Percentiles rank a stretch among this genome's conserved stretches.
phyloP scores from a whole-genome alignment of 2,329 filamentous ascomycete species.

The Alternaria atra region DNA sequence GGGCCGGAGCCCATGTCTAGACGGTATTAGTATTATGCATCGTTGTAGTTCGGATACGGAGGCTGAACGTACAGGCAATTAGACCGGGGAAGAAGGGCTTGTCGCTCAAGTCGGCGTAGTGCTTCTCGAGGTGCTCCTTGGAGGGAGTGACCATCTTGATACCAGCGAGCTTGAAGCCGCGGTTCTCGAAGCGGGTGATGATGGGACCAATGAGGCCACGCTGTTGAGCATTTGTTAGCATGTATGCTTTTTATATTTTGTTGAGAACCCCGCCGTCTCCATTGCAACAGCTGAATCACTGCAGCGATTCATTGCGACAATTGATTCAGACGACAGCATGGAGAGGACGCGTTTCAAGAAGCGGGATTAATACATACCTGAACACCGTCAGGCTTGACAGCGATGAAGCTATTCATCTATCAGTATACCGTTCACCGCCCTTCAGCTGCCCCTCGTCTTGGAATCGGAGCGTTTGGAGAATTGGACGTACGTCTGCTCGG shows the following conservation, averaged over 20 bases:
- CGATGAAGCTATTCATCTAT: slow-evolving; percentile 83
- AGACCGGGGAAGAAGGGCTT: slow-evolving; percentile 98
- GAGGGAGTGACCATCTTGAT: slow-evolving; percentile 92
- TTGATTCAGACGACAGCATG: background rate
- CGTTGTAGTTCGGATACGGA: background rate
- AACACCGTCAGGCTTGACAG: slow-evolving; percentile 99
- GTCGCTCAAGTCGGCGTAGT: slow-evolving; percentile 90
- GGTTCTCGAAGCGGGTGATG: slow-evolving; percentile 97
- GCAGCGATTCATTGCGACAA: background rate
- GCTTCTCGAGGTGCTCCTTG: slow-evolving; percentile 97
- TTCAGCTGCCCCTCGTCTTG: background rate
- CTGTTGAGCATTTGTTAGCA: slow-evolving; percentile 58
- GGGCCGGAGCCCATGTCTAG: slow-evolving; percentile 96
- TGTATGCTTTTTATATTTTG: slow-evolving; percentile 11
- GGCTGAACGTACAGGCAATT: slow-evolving; percentile 77
- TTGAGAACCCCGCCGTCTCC: background rate
- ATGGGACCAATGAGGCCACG: slow-evolving; percentile 98
- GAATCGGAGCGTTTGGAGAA: background rate
- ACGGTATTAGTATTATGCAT: slow-evolving; percentile 13
- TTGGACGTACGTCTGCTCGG: slow-evolving; percentile 85
- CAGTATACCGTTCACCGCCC: slow-evolving; percentile 38
- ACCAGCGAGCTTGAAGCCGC: slow-evolving; percentile 97
- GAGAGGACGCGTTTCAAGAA: too few species aligned
- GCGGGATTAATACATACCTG: slow-evolving; percentile 70
- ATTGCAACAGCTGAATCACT: background rate